Evolutionary conservation across 345 rosid genomes (phyloP).

Genomic region (Moricandia moricandioides): DNA sequence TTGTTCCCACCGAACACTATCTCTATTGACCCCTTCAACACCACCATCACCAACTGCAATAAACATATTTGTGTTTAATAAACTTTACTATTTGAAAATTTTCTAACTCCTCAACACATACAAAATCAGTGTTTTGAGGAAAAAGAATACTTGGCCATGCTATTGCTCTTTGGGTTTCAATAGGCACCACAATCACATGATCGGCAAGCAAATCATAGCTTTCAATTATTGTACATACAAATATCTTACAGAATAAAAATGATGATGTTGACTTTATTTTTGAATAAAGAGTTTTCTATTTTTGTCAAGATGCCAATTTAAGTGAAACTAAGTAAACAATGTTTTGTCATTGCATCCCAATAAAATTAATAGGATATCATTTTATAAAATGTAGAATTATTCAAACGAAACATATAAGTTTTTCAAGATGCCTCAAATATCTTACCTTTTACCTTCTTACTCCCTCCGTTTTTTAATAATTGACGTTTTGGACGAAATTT

Average conservation of each 20-base stretch:
- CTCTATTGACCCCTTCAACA: conserved; percentile 66
- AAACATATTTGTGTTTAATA: neutral
- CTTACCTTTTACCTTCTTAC: too few species aligned
- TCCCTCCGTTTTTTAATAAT: too few species aligned
- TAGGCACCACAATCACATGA: neutral
- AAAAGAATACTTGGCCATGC: neutral
- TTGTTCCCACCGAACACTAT: conserved; percentile 77
- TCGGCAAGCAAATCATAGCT: neutral
- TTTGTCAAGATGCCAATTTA: neutral
- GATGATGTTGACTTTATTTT: conserved; percentile 1
- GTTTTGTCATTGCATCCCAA: neutral
- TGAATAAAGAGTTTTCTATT: too few species aligned
- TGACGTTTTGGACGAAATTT: too few species aligned
- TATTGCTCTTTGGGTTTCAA: neutral
- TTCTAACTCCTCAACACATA: too few species aligned
- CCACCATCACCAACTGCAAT: conserved; percentile 87
- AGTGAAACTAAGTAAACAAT: conserved; percentile 16
- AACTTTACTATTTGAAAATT: neutral
- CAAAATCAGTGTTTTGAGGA: neutral
- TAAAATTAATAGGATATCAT: neutral
- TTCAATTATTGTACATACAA: neutral
- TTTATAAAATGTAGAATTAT: neutral
- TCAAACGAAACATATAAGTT: neutral
- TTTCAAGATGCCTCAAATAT: neutral
- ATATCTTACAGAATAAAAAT: neutral